These are phyloP conservation scores for Arthrobotrys entomopaga DNA, from an alignment of 2,329 filamentous ascomycete genomes.

Conservation along the genomic window DNA sequence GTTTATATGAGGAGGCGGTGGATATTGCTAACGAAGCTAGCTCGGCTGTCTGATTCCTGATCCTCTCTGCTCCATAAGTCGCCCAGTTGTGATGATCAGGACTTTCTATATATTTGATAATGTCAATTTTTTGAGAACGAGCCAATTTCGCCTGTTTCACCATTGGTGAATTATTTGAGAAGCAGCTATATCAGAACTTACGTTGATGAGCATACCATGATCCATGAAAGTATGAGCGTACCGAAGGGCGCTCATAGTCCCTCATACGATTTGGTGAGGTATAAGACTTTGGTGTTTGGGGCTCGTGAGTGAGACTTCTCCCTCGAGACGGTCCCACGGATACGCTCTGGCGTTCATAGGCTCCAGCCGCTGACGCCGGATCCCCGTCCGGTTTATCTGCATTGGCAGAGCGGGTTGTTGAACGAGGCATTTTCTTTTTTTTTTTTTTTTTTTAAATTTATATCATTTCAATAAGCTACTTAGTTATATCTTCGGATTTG, in stretches of 20 bases:
- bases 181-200: slow-evolving; percentile 11
- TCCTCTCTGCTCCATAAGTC: slow-evolving; percentile 77
- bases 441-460: too few species aligned
- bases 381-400: slow-evolving; percentile 6
- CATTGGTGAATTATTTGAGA: too few species aligned
- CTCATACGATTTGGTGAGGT: slow-evolving; percentile 46
- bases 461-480: too few species aligned
- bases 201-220: slow-evolving; percentile 52
- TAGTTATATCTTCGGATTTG: too few species aligned
- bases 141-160: too few species aligned
- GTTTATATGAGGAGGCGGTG: slow-evolving; percentile 65
- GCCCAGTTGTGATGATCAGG: slow-evolving; percentile 64
- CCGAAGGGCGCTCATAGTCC: slow-evolving; percentile 46
- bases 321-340: slow-evolving; percentile 42
- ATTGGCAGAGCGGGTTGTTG: slow-evolving; percentile 18
- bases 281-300: slow-evolving; percentile 18
- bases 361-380: not conserved
- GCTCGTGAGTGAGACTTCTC: slow-evolving; percentile 13
- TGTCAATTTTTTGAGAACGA: too few species aligned
- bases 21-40: slow-evolving; percentile 83
- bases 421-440: slow-evolving; percentile 29
- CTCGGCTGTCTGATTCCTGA: slow-evolving; percentile 87
- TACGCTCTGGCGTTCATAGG: slow-evolving; percentile 21
- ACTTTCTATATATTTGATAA: slow-evolving; percentile 34
- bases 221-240: slow-evolving; percentile 50